Base-by-base conservation (phyloP, 441 rosid species). In the Pelargonium myrrhifolium region DNA sequence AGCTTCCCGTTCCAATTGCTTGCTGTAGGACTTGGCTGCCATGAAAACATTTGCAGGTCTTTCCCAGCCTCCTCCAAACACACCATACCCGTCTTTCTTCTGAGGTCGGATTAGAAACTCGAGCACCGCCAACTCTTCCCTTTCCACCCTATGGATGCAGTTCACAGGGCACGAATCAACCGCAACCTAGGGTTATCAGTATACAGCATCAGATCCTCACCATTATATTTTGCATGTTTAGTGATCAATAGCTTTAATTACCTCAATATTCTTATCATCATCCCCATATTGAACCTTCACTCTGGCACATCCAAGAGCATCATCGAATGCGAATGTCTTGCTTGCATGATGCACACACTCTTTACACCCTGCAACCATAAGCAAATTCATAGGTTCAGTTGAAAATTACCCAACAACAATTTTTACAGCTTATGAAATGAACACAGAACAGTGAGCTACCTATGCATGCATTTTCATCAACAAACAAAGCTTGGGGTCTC, bases 1-100 rank as follows among this genome's bases (percentile, higher is more conserved):
- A 2, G 82, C 65, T 28, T 79, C 71, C 58, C 58, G 74, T 69
- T 80, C 65, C 60, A 82, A 65, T 74, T 79, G 82, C 80, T 77
- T 80, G 66, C 60, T 65, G 60, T 84, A 79, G 51, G 86, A 51
- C 67, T 84, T 82, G 0, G 89, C 86, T 11, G 87, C 89, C 70
- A 71, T 71, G 69, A 87, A 84, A 59, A 84, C 81, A 66, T 85
- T 84, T 2, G 64, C 65, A 26, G 87, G 84, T 70, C 80, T 84
- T 55, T 85, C 83, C 90, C 88, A 87, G 18, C 87, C 87, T 40
- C 80, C 85, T 21, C 90, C 88, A 60, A 81, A 87, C 11, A 87
- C 77, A 17, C 90, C 93, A 68, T 82, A 78, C 28, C 81, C 84
- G 39, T 76, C 75, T 70, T 77, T 80, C 0, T 62, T 79, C 71